Percentiles rank a stretch among this genome's conserved stretches.
phyloP scores from a whole-genome alignment of 345 rosid species.

The Mangifera indica region DNA sequence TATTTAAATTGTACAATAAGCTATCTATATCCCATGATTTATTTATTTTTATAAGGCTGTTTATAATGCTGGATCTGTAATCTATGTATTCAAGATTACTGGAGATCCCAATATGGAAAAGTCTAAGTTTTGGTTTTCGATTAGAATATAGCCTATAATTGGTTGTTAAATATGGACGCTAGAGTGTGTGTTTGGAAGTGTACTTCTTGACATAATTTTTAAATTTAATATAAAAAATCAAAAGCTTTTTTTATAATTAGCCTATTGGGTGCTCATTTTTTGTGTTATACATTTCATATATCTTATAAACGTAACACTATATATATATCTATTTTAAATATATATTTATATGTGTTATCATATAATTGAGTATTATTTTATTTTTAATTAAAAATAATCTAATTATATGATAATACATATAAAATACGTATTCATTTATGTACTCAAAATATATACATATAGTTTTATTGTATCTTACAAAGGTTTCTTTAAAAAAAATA shows the following conservation, averaged over 20 bases:
- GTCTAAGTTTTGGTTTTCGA: neutral
- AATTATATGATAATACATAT: no score
- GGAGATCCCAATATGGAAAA: neutral
- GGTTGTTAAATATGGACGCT: neutral
- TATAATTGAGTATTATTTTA: no score
- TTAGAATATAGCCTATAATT: neutral
- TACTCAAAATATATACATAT: no score
- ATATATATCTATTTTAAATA: no score
- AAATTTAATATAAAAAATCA: neutral
- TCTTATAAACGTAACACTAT: no score
- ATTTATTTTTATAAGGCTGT: neutral
- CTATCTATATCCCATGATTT: neutral
- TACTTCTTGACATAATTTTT: neutral
- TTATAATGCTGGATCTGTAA: neutral
- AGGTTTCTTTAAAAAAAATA: no score
- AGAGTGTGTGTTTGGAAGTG: neutral
- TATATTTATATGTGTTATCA: no score
- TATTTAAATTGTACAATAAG: neutral
- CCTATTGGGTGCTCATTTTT: neutral
- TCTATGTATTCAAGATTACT: neutral
- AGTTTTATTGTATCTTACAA: no score
- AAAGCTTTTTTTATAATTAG: neutral
- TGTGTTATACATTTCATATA: neutral
- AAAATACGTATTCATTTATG: no score
- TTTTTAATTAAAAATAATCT: no score